Base-by-base conservation (phyloP, 148 eudicot species). In the Rhododendron henanense region DNA sequence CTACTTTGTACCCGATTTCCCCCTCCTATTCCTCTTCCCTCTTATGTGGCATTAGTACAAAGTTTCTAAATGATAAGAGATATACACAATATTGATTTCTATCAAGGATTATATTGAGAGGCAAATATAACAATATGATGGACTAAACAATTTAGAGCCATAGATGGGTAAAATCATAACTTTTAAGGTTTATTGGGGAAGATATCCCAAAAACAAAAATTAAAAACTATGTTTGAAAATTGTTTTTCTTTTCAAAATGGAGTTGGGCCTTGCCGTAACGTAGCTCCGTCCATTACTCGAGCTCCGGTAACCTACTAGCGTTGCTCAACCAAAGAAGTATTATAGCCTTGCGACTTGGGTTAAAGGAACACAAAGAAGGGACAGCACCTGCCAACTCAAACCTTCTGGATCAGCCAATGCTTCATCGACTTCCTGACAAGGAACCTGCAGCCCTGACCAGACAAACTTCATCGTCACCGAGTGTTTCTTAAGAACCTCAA, bases 341-440 rank as follows among this genome's bases (percentile, higher is more conserved):
- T 9, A 79, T 0, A 80, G 53, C 41, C 63, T 71, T 39, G 37
- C 31, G 73, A 73, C 71, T n/a, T 11, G 55, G 31, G 16, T 39
- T 44, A 51, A 51, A 76, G 67, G 28, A 31, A 39, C 28, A 41
- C 21, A 85, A 75, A 76, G 53, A 16, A 89, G 50, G 67, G 79
- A 10, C 83, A 76, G 85, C 80, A 93, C 98, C 96, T 94, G 96
- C 98, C 96, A 92, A 82, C 81, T 89, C 88, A 94, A 89, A 73
- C 92, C 96, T 81, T 90, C 92, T 35, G 93, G 94, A 88, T 93
- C 94, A 86, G 92, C 90, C 85, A 90, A 87, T 84, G 95, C 73
- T 83, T 92, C 94, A 21, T 90, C 85, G 61, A 83, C 84, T 82
- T 89, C 91, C 65, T 69, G 90, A 87, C 82, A 86, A 82, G 88